phyloP scores from a whole-genome alignment of 306 rosid species.

The Quercus parvula region DNA sequence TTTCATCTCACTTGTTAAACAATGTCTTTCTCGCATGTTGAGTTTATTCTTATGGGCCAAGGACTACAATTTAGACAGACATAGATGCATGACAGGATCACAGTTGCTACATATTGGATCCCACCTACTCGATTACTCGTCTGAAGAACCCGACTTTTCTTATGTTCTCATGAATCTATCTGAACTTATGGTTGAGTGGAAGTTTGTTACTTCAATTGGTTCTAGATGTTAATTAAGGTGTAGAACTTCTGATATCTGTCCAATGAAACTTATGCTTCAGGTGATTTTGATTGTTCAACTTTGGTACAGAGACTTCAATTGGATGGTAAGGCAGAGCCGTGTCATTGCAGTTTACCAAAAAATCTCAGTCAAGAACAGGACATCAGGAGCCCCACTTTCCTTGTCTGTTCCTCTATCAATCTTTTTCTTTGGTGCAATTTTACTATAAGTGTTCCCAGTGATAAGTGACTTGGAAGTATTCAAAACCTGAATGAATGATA shows the following conservation, averaged over 20 bases:
- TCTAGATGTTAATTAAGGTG: background rate
- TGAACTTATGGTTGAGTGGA: background rate
- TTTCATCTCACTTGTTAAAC: slow-evolving; percentile 1
- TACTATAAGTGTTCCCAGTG: too few species aligned
- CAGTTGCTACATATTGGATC: background rate
- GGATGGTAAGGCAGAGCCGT: background rate
- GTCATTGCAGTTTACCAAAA: background rate
- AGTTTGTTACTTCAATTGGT: background rate
- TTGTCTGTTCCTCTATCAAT: background rate
- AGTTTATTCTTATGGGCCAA: too few species aligned
- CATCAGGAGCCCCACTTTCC: background rate
- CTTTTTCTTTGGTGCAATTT: too few species aligned
- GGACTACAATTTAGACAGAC: background rate
- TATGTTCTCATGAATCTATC: background rate
- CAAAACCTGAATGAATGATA: too few species aligned
- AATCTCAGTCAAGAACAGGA: background rate
- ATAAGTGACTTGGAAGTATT: too few species aligned
- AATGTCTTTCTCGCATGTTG: background rate
- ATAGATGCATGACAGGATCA: background rate
- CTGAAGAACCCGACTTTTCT: background rate
- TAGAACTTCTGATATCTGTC: background rate
- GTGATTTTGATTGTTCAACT: background rate
- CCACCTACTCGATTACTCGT: background rate
- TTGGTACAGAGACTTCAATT: background rate
- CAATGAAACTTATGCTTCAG: background rate